Evolutionary conservation across 176 grass and related monocot species (phyloP), one percentile per base, ranked within the genome.

Genomic region (Eleusine indica): DNA sequence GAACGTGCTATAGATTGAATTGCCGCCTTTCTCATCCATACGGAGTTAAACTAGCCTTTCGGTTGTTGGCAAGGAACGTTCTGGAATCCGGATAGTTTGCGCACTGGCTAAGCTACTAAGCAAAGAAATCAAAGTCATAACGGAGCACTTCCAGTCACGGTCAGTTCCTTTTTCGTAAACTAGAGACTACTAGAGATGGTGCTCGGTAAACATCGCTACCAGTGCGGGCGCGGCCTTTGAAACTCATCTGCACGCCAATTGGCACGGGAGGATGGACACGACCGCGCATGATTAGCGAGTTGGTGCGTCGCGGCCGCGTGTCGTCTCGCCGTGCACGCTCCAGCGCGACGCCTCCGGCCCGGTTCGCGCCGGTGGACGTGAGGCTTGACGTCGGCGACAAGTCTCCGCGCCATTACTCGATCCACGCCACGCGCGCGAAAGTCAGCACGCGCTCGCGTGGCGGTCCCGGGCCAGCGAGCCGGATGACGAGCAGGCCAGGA

Each of bases 21-120:
- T 19, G 25, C 61, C 14, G 61, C 61, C 9, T 64, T 64, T 64
- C n/a, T 62, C n/a, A 62, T 62, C 9, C 9, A 58, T 58, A 28
- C 1, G 61, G 25, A 5, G 25, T 25, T 47, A 7, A 35, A 35
- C 16, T 1, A 14, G 73, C 46, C 88, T 90, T 82, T 90, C 83
- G 68, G 79, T 65, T 6, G 40, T 47, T 15, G 57, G 58, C 47
- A 56, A 12, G 67, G 83, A 90, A 86, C 21, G 25, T 86, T 82
- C 78, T 72, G 67, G 88, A 82, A 73, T n/a, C 68, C 25, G 82
- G 67, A 90, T 82, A 73, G 74, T 42, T 25, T 73, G 30, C 58
- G 73, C 83, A 78, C 73, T 61, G 60, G 15, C 30, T 25, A 38
- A 10, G 15, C 39, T 14, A 52, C 57, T 58, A 29, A 41, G 22